Evolutionary conservation across 83 land plant genomes (phyloP).

Genomic region (Diphasiastrum complanatum): DNA sequence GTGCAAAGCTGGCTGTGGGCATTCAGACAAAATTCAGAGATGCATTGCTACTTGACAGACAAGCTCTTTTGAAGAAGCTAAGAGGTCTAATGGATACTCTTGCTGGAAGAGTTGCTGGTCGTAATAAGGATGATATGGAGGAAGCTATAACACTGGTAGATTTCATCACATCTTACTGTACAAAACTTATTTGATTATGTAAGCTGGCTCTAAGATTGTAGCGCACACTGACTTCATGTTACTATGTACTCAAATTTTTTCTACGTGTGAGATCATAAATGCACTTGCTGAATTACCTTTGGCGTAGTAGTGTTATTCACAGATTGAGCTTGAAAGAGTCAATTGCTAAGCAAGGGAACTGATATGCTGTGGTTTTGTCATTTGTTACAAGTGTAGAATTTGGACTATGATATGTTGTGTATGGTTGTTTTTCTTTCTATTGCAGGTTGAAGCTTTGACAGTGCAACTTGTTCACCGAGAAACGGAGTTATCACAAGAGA

Average conservation of each 20-base stretch:
- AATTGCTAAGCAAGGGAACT: too few relatives aligned
- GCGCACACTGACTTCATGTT: too few relatives aligned
- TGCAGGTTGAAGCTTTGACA: conserved; percentile 32
- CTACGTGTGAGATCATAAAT: too few relatives aligned
- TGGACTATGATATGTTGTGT: too few relatives aligned
- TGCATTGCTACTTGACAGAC: conserved; percentile 58
- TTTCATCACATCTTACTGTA: conserved; percentile 19
- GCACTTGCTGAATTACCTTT: too few relatives aligned
- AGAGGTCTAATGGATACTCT: conserved; percentile 72
- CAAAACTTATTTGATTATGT: not conserved
- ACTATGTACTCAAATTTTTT: too few relatives aligned
- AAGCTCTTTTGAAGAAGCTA: conserved; percentile 79
- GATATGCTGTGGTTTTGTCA: too few relatives aligned
- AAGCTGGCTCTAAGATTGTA: not conserved
- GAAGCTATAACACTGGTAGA: conserved; percentile 74
- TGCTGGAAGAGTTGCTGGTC: conserved; percentile 81
- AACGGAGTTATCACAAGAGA: conserved; percentile 26
- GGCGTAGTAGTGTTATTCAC: too few relatives aligned
- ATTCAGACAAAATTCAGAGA: conserved; percentile 64
- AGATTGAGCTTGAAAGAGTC: too few relatives aligned
- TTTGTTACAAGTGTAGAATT: too few relatives aligned
- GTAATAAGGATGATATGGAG: conserved; percentile 82
- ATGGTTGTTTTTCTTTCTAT: too few relatives aligned
- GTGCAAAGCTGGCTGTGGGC: not conserved
- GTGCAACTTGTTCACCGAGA: conserved; percentile 31